Evolutionary conservation across 73 alveolate genomes (phyloP).

Genomic region (Paramecium tetraurelia): DNA sequence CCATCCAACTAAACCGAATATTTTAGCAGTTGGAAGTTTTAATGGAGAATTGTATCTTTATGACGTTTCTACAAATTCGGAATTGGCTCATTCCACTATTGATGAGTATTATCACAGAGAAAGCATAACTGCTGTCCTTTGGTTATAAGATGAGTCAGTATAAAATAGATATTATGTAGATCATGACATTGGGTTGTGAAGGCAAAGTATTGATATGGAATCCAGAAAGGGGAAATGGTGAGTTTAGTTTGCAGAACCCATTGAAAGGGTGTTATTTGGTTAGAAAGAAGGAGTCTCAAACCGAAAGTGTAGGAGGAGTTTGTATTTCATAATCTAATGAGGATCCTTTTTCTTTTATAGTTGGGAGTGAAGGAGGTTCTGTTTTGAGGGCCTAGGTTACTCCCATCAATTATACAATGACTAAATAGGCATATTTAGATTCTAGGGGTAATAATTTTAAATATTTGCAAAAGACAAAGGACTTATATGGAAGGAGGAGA

Average conservation of each 20-base stretch:
- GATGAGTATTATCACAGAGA: conserved; percentile 88
- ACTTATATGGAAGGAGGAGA: conserved; percentile 70
- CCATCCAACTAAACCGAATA: conserved; percentile 76
- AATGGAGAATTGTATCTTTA: conserved; percentile 79
- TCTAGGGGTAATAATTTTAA: not conserved
- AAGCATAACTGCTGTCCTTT: conserved; percentile 70
- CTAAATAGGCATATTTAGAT: conserved; percentile 37
- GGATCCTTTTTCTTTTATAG: conserved; percentile 71
- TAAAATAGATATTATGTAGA: not conserved
- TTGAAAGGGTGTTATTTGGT: conserved; percentile 71
- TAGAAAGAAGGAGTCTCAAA: conserved; percentile 69
- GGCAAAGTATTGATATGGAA: conserved; percentile 80
- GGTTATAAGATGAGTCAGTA: conserved; percentile 63
- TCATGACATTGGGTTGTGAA: conserved; percentile 70
- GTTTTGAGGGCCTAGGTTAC: conserved; percentile 66
- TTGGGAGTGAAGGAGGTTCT: conserved; percentile 84
- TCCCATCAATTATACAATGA: conserved; percentile 31
- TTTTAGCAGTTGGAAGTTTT: conserved; percentile 82
- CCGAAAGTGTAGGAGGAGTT: conserved; percentile 76
- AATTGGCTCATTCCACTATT: conserved; percentile 65
- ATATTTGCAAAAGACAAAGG: not conserved
- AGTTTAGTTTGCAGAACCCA: conserved; percentile 60
- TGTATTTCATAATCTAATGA: conserved; percentile 63
- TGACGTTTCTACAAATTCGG: conserved; percentile 66
- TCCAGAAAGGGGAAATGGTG: conserved; percentile 35